Percentiles rank a stretch among this genome's conserved stretches.
phyloP scores from a whole-genome alignment of 2,329 filamentous ascomycete species.

The Byssothecium circinans region DNA sequence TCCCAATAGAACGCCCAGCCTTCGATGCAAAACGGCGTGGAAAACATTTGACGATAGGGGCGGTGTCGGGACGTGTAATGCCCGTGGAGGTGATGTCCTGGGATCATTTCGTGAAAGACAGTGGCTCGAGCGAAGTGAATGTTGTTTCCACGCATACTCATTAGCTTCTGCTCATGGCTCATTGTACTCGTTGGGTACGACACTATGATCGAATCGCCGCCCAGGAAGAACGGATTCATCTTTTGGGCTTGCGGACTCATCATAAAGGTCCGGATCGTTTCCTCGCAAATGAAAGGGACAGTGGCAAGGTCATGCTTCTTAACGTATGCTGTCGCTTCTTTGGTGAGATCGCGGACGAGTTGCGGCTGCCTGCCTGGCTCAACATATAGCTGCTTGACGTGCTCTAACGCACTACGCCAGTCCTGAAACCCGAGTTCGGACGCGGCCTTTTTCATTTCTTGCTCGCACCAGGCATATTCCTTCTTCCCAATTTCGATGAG shows the following conservation, averaged over 20 bases:
- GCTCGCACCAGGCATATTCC: conserved; percentile 60
- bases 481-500: conserved; percentile 55
- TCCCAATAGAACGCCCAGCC: conserved; percentile 67
- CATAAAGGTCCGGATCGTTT: conserved; percentile 60
- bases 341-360: conserved; percentile 55
- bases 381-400: conserved; percentile 59
- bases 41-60: conserved; percentile 56
- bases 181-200: conserved; percentile 59
- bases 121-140: conserved; percentile 60
- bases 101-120: conserved; percentile 64
- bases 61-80: conserved; percentile 52
- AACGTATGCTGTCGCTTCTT: conserved; percentile 58
- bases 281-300: conserved; percentile 56
- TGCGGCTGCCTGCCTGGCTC: conserved; percentile 57
- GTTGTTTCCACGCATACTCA: conserved; percentile 64
- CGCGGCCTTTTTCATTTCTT: conserved; percentile 57
- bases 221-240: conserved; percentile 62
- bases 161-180: conserved; percentile 58
- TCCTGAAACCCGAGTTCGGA: conserved; percentile 52
- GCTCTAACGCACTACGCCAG: conserved; percentile 58
- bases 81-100: conserved; percentile 59
- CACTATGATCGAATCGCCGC: conserved; percentile 57
- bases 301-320: conserved; percentile 58
- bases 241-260: conserved; percentile 58
- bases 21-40: conserved; percentile 62